Base-by-base conservation (phyloP, 768 basidiomycete species). In the Cytidiella melzeri region DNA sequence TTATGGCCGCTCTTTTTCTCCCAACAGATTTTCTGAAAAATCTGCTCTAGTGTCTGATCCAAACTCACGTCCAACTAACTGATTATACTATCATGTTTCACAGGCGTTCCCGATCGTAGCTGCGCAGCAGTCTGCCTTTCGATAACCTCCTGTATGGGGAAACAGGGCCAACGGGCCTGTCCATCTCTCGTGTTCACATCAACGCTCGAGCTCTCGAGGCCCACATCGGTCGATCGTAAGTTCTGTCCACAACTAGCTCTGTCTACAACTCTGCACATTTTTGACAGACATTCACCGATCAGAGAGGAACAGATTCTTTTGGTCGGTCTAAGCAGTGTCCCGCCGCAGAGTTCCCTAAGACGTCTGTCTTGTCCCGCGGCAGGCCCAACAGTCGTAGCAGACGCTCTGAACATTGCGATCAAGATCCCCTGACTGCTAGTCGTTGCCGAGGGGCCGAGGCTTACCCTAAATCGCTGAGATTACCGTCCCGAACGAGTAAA, bases 361-460 rank as follows among this genome's bases (percentile, higher is more conserved):
- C n/a, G n/a, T n/a, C n/a, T n/a, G n/a, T n/a, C n/a, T n/a, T n/a
- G n/a, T n/a, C n/a, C n/a, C n/a, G n/a, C n/a, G n/a, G n/a, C n/a
- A n/a, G n/a, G n/a, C n/a, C n/a, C n/a, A n/a, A n/a, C n/a, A n/a
- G n/a, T 34, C 30, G 15, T 34, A 7, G 30, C 30, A 34, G 15
- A 34, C 30, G n/a, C 30, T 34, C 30, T 30, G 23, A 37, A 15
- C 42, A 42, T 41, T 52, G 45, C 46, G 51, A 52, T 52, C 45
- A 47, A 36, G 26, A 34, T 36, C 45, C 52, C 52, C 52, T 53
- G 38, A 48, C 43, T 47, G 39, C 18, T 25, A 40, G 44, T 47
- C 47, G 45, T 47, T 41, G 51, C 51, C 51, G 51, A 52, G 51
- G 45, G 47, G 51, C 51, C 51, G 51, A 52, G 46, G 41, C 50